Evolutionary conservation across 2,329 filamentous ascomycete species (phyloP).

Genomic region (Coniochaeta sp.): DNA sequence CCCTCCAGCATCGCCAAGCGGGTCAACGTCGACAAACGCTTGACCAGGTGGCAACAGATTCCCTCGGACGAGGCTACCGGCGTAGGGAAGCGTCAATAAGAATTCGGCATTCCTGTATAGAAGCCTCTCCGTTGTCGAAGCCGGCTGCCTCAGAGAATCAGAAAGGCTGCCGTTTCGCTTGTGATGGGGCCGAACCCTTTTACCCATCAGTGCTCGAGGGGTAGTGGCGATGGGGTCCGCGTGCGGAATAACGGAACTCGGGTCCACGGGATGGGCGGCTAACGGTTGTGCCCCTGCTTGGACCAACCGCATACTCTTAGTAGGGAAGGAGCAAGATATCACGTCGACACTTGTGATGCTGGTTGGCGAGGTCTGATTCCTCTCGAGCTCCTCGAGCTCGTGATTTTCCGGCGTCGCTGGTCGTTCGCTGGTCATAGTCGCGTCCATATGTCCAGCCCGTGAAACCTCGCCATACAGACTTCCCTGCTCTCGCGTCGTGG

Average conservation of each 20-base stretch:
- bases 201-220: slow-evolving; percentile 49
- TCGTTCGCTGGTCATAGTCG: slow-evolving; percentile 33
- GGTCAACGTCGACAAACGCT: slow-evolving; percentile 65
- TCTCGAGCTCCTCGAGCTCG: slow-evolving; percentile 18
- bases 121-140: slow-evolving; percentile 35
- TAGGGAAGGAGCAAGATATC: slow-evolving; percentile 56
- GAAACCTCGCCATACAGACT: slow-evolving; percentile 41
- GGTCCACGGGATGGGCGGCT: slow-evolving; percentile 48
- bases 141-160: slow-evolving; percentile 71
- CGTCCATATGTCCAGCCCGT: slow-evolving; percentile 39
- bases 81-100: slow-evolving; percentile 57
- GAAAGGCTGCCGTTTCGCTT: slow-evolving; percentile 83
- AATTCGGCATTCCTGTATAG: slow-evolving; percentile 48
- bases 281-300: slow-evolving; percentile 32
- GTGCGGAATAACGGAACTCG: slow-evolving; percentile 38
- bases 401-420: slow-evolving; percentile 38
- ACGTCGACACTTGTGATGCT: slow-evolving; percentile 54
- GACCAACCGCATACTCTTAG: slow-evolving; percentile 35
- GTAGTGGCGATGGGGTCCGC: slow-evolving; percentile 48
- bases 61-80: slow-evolving; percentile 80
- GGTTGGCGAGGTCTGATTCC: slow-evolving; percentile 39
- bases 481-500: slow-evolving; percentile 17
- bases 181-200: slow-evolving; percentile 56
- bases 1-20: slow-evolving; percentile 38
- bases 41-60: slow-evolving; percentile 76